Evolutionary conservation across 1,284 basidiomycete species (phyloP).

Genomic region (Sanghuangporus sanghuang): DNA sequence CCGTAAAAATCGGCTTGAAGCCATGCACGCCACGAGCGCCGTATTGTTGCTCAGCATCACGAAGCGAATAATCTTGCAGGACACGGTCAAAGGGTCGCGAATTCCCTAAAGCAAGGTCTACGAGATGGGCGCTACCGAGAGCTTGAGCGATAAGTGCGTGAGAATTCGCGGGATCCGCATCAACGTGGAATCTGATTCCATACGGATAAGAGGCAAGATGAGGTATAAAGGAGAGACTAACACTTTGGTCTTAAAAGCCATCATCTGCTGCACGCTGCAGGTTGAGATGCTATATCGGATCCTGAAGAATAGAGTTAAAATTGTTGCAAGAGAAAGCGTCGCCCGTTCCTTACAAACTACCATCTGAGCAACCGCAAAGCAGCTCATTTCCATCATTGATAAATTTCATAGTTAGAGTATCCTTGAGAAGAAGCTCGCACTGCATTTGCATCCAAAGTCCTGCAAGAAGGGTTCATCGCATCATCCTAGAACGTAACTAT

Average conservation of each 20-base stretch:
- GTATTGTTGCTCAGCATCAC: conserved; percentile 29
- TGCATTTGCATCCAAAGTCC: conserved; percentile 53
- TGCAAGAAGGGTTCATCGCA: conserved; percentile 21
- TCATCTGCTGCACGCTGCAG: conserved; percentile 50
- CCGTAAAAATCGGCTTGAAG: conserved; percentile 48
- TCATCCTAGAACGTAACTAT: background rate
- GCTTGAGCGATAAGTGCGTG: conserved; percentile 48
- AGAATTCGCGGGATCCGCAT: conserved; percentile 39
- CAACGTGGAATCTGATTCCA: conserved; percentile 40
- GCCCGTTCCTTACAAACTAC: conserved; percentile 47
- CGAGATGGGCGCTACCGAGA: conserved; percentile 43
- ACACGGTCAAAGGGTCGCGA: conserved; percentile 43
- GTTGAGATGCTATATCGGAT: conserved; percentile 37
- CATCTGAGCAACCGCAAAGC: conserved; percentile 62
- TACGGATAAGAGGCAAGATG: conserved; percentile 6
- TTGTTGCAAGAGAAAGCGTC: background rate
- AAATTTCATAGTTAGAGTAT: conserved; percentile 57
- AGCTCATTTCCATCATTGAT: conserved; percentile 54
- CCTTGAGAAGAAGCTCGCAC: conserved; percentile 52
- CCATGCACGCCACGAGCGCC: conserved; percentile 27
- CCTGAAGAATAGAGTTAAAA: background rate
- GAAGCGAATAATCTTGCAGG: conserved; percentile 45
- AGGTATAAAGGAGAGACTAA: conserved; percentile 27
- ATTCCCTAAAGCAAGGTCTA: conserved; percentile 33
- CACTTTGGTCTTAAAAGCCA: conserved; percentile 54